Evolutionary conservation across 306 rosid genomes (phyloP), one percentile per base, ranked within the genome.

Genomic region (Herpetospermum pedunculosum): DNA sequence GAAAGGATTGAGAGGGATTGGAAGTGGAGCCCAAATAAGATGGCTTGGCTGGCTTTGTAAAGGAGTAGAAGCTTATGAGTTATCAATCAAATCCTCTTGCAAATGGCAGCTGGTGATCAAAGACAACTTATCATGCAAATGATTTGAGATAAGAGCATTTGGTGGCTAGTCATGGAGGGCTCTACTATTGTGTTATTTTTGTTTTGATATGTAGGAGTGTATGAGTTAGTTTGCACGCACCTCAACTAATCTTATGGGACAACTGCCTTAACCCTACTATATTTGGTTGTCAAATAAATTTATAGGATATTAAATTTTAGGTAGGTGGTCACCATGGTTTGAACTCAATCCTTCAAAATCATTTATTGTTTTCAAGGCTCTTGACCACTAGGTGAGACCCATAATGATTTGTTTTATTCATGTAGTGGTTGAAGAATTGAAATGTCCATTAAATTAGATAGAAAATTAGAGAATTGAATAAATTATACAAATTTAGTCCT

Each of bases 71-170:
- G 21, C 73, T 15, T 30, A 5, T 43, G 53, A 43, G 38, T 40
- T 43, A 46, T 44, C 74, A 69, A 28, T 69, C 41, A 46, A 70
- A 44, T 46, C 57, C 37, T 70, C 52, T 29, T 6, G 41, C 26
- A 1, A 68, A 43, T 68, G 52, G 55, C 57, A 70, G 74, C 25
- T 70, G 74, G 55, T 46, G 74, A 46, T 70, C 12, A 44, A 18
- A 46, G 74, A 70, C 74, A 70, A 70, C 74, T 70, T 70, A 43
- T 70, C 74, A 46, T 70, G 74, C 74, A 70, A 46, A 70, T 46
- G 18, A 70, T 70, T 46, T 23, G 26, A 70, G 57, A 29, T 70
- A 14, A 46, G 41, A 68, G 35, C 53, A 70, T 70, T 46, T 46
- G 74, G 57, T 70, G 57, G 74, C 26, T 26, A 46, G 74, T 70